phyloP scores from a whole-genome alignment of 1,139 yeast genomes.

The Debaryomycetaceae sp. region DNA sequence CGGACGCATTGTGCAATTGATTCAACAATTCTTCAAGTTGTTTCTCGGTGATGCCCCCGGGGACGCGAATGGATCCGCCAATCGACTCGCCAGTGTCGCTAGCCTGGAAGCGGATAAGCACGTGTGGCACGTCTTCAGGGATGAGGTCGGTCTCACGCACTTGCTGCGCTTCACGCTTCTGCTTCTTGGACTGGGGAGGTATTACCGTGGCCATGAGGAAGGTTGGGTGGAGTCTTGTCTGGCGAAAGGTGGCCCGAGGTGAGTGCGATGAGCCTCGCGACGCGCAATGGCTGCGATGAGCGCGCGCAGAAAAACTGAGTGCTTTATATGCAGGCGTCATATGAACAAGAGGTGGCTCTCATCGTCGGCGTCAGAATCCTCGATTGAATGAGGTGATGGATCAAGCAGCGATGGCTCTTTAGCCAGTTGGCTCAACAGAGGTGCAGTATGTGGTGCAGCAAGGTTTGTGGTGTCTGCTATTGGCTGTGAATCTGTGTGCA shows the following conservation, averaged over 20 bases:
- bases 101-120: constrained; percentile 84
- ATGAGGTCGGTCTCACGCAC: constrained; percentile 70
- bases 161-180: constrained; percentile 76
- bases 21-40: constrained; percentile 87
- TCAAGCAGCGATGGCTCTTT: too few relatives aligned
- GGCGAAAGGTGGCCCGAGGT: constrained; percentile 1
- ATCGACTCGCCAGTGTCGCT: constrained; percentile 88
- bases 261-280: not conserved
- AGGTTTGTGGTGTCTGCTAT: too few relatives aligned
- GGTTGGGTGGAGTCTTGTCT: too few relatives aligned
- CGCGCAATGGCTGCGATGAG: too few relatives aligned
- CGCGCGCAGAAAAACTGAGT: too few relatives aligned
- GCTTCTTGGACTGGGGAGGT: constrained; percentile 93
- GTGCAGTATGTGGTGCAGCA: too few relatives aligned
- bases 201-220: constrained; percentile 80
- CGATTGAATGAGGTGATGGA: too few relatives aligned
- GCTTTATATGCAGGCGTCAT: too few relatives aligned
- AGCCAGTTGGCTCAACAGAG: too few relatives aligned
- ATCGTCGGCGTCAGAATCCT: constrained; percentile 13
- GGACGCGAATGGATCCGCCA: constrained; percentile 86
- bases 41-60: constrained; percentile 80
- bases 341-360: too few relatives aligned
- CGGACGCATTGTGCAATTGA: constrained; percentile 59
- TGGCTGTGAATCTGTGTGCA: not conserved
- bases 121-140: constrained; percentile 82